Base-by-base conservation (phyloP, 2,329 filamentous ascomycete genomes). In the Fusarium sp. region DNA sequence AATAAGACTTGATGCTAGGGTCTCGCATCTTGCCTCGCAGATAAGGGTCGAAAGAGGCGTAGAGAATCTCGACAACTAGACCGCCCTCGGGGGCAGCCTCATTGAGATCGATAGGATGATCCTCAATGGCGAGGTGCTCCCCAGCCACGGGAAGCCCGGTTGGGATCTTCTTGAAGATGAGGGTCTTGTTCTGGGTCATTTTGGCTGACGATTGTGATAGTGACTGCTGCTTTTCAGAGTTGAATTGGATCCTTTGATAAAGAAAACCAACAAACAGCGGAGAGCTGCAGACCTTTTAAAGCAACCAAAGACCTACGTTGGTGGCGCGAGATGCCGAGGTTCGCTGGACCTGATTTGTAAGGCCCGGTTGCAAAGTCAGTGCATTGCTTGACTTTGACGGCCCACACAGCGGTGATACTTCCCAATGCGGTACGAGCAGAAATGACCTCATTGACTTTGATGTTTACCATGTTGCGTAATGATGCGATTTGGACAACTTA, bases 21-120 rank as follows among this genome's bases (percentile, higher is more conserved):
- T 87, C 83, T 57, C 94, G 91, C 93, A 97, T 95, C 76, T 90
- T 90, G 70, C 93, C 93, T 66, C 95, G 93, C 86, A 94, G 90
- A 86, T 97, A 97, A 2, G 95, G 95, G 82, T 97, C 95, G 84
- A 93, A 93, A 45, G 93, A 95, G 73, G 91, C 87, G 82, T 93
- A 94, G 79, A 92, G 88, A 76, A 93, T 89, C 84, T 94, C 90
- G 73, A 92, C 84, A 58, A 97, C 82, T 45, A 94, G 92, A 72
- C 93, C 92, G 52, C 88, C 81, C 27, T 90, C 87, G 32, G 91
- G 88, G 6, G 88, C 81, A 60, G 88, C 86, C 27, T 90, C 38
- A 6, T 72, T 84, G 74, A 91, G 83, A 80, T 97, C 93, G 73
- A 95, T 91, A 22, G 90, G 87, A 69, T 88, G 88, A 74, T 88